phyloP scores from a whole-genome alignment of 73 alveolate genomes.

The Stentor coeruleus region DNA sequence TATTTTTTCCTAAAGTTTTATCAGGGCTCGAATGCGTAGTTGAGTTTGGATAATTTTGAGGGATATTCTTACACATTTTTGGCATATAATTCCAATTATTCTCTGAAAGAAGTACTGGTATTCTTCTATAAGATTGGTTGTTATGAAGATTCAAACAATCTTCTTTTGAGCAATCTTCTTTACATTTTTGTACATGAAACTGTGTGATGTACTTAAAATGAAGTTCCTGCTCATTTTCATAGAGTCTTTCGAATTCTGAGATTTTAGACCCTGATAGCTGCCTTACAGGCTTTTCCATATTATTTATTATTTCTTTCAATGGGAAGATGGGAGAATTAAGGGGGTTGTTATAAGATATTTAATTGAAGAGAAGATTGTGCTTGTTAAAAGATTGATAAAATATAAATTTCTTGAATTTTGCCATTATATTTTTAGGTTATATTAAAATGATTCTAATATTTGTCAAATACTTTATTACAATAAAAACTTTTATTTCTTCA shows the following conservation, averaged over 20 bases:
- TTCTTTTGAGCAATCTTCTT: neutral
- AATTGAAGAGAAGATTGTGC: too few species aligned
- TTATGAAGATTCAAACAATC: neutral
- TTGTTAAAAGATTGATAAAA: too few species aligned
- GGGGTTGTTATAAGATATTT: too few species aligned
- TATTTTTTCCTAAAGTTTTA: too few species aligned
- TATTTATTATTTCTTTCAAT: neutral
- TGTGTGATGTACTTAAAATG: neutral
- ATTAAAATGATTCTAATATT: too few species aligned
- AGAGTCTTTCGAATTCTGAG: neutral
- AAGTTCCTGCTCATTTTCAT: neutral
- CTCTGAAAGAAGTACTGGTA: neutral
- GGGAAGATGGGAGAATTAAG: neutral
- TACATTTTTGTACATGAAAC: neutral
- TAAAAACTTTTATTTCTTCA: too few species aligned
- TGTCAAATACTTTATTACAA: too few species aligned
- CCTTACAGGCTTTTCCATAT: neutral
- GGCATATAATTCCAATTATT: constrained; percentile 16
- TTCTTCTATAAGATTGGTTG: neutral
- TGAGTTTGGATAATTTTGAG: too few species aligned
- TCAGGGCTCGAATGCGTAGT: too few species aligned
- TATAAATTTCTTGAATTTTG: too few species aligned
- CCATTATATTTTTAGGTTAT: too few species aligned
- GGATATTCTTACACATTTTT: constrained; percentile 6
- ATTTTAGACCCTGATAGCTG: too few species aligned